Evolutionary conservation across 1,139 yeast genomes (phyloP).

Genomic region (Lodderomyces margitis): DNA sequence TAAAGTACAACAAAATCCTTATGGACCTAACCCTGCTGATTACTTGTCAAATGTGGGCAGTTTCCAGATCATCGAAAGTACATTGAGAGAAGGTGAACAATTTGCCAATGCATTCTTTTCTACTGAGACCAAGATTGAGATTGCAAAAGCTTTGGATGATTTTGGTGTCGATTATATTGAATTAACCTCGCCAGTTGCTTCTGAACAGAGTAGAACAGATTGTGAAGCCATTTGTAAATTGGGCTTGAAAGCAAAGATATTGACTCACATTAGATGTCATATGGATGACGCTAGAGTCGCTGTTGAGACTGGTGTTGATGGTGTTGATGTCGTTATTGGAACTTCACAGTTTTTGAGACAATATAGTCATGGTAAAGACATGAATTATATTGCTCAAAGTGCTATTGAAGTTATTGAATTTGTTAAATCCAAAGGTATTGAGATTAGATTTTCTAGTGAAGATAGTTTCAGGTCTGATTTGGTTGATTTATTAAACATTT

Average conservation of each 20-base stretch:
- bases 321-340: slow-evolving; percentile 98
- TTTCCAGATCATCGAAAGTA: slow-evolving; percentile 92
- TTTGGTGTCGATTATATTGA: slow-evolving; percentile 98
- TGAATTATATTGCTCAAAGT: slow-evolving; percentile 95
- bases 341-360: slow-evolving; percentile 94
- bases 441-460: slow-evolving; percentile 94
- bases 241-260: slow-evolving; percentile 91
- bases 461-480: slow-evolving; percentile 97
- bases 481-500: slow-evolving; percentile 90
- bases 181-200: slow-evolving; percentile 95
- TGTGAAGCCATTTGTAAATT: slow-evolving; percentile 98
- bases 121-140: slow-evolving; percentile 94
- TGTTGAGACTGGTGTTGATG: slow-evolving; percentile 97
- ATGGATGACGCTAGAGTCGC: slow-evolving; percentile 99
- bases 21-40: slow-evolving; percentile 95
- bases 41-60: slow-evolving; percentile 83
- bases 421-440: slow-evolving; percentile 95
- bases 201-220: slow-evolving; percentile 88
- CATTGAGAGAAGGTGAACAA: slow-evolving; percentile 97
- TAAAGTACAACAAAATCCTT: slow-evolving; percentile 56
- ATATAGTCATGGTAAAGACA: slow-evolving; percentile 97
- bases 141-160: slow-evolving; percentile 95
- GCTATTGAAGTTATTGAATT: slow-evolving; percentile 97
- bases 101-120: slow-evolving; percentile 95
- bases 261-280: slow-evolving; percentile 92